Conservation (phyloP, 768 basidiomycete species). For the Lentinus brumalis region DNA sequence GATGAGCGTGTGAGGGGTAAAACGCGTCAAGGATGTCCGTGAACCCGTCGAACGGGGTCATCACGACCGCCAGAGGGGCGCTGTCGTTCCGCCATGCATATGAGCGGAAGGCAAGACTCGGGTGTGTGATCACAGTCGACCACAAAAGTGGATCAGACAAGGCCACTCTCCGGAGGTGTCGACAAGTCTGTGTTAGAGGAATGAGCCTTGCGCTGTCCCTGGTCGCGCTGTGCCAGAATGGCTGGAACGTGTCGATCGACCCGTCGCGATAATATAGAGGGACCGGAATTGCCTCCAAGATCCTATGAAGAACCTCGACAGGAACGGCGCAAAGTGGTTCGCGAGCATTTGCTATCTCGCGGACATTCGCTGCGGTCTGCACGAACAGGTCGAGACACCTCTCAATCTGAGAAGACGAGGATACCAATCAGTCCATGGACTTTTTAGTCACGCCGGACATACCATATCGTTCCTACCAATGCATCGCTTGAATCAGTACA, state of each 20-base stretch:
- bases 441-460: too few relatives aligned
- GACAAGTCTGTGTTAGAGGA: not conserved
- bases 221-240: not conserved
- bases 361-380: too few relatives aligned
- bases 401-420: too few relatives aligned
- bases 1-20: not conserved
- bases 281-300: not conserved
- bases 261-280: too few relatives aligned
- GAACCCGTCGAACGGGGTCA: not conserved
- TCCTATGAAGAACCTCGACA: not conserved
- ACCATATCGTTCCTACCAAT: too few relatives aligned
- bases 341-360: too few relatives aligned
- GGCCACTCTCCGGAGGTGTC: not conserved
- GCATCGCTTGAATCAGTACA: too few relatives aligned
- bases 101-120: too few relatives aligned
- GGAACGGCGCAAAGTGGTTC: too few relatives aligned
- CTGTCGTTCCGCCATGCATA: not conserved
- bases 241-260: too few relatives aligned
- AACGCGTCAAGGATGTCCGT: not conserved
- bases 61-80: not conserved
- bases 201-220: not conserved
- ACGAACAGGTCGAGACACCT: too few relatives aligned
- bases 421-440: too few relatives aligned
- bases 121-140: not conserved
- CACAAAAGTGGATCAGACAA: not conserved